phyloP scores from a whole-genome alignment of 345 rosid genomes.

The Sisymbrium irio region DNA sequence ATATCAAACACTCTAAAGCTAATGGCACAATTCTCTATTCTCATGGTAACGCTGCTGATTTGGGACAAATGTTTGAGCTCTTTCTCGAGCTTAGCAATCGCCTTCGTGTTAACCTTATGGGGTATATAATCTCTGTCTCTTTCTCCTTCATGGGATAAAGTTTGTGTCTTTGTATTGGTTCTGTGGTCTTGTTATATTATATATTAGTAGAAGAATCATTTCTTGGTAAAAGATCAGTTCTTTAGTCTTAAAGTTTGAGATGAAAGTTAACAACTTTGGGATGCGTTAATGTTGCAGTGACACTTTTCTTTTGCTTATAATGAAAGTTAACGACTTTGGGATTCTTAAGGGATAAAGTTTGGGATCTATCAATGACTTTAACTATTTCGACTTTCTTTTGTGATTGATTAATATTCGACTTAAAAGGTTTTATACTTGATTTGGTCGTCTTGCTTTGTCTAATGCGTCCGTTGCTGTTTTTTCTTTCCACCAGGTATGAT shows the following conservation, averaged over 20 bases:
- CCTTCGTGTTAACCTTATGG: constrained; percentile 83
- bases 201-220: not conserved
- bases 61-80: constrained; percentile 94
- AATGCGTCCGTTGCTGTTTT: not conserved
- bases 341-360: too few relatives aligned
- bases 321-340: too few relatives aligned
- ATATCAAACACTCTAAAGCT: constrained; percentile 73
- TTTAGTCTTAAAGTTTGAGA: not conserved
- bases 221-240: not conserved
- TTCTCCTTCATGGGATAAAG: not conserved
- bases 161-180: not conserved
- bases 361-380: not conserved
- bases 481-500: constrained; percentile 60
- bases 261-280: not conserved
- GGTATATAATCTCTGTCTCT: constrained; percentile 43
- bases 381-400: not conserved
- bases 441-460: not conserved
- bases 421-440: not conserved
- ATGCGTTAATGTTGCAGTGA: not conserved
- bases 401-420: not conserved
- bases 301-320: not conserved
- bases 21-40: constrained; percentile 76
- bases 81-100: constrained; percentile 82
- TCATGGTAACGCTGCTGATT: constrained; percentile 98
- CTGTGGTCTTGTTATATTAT: not conserved